Conservation (phyloP, 148 eudicot species). For the Dysphania ambrosioides region DNA sequence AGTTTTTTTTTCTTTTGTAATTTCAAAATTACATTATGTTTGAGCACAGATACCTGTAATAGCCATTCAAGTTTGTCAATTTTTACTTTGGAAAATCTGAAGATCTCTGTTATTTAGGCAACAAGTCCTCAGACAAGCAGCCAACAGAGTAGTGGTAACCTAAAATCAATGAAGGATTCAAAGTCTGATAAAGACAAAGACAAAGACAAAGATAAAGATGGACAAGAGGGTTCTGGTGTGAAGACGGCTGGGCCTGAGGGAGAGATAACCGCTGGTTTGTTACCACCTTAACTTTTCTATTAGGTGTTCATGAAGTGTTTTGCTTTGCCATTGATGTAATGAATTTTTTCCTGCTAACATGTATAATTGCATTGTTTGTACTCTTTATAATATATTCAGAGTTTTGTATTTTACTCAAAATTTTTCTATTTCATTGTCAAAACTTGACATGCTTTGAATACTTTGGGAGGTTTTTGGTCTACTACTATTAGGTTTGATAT, state of each 20-base stretch:
- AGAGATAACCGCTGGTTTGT: constrained; percentile 88
- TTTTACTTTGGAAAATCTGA: constrained; percentile 14
- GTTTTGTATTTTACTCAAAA: no score
- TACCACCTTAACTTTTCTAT: not conserved
- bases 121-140: constrained; percentile 90
- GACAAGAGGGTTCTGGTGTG: constrained; percentile 69
- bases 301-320: not conserved
- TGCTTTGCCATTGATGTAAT: not conserved
- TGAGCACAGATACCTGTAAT: not conserved
- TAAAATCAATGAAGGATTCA: constrained; percentile 76
- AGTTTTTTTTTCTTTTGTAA: no score
- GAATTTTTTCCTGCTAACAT: no score
- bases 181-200: constrained; percentile 38
- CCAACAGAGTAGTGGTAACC: constrained; percentile 74
- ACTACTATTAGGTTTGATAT: no score
- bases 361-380: no score
- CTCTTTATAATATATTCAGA: no score
- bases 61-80: not conserved
- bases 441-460: no score
- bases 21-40: not conserved
- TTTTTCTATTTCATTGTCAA: no score
- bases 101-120: constrained; percentile 44
- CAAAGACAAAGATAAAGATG: constrained; percentile 81
- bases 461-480: no score
- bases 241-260: constrained; percentile 90